Conservation (phyloP, 805 yeast species). For the Candida oleophila region DNA sequence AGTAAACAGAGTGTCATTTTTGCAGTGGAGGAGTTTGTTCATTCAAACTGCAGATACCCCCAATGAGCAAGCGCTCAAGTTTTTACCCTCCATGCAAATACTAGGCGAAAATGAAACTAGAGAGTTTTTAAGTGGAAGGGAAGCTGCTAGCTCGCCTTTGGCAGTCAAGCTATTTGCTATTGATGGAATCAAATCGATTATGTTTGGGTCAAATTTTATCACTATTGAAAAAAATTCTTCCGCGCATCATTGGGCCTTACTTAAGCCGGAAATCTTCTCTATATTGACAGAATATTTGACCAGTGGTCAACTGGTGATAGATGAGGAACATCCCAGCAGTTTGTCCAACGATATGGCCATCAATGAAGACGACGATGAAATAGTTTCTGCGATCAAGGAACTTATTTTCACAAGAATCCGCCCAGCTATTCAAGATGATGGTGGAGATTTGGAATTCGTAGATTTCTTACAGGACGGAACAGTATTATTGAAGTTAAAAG, state of each 20-base stretch:
- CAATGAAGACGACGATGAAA: constrained; percentile 64
- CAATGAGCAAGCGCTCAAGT: constrained; percentile 81
- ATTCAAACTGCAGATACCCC: constrained; percentile 87
- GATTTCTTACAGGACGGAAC: constrained; percentile 55
- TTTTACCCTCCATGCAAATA: constrained; percentile 71
- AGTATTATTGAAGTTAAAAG: constrained; percentile 58
- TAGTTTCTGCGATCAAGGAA: constrained; percentile 66
- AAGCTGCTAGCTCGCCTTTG: constrained; percentile 71
- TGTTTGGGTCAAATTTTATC: constrained; percentile 82
- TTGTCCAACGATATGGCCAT: constrained; percentile 41
- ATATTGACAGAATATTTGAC: constrained; percentile 55
- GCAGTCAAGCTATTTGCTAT: constrained; percentile 72
- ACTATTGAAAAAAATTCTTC: constrained; percentile 65
- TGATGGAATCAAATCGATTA: constrained; percentile 72
- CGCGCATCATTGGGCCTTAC: constrained; percentile 55
- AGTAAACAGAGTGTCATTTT: neutral
- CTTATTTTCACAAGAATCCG: constrained; percentile 66
- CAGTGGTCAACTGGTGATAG: constrained; percentile 56
- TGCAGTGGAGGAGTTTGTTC: constrained; percentile 36
- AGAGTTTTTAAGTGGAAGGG: constrained; percentile 74
- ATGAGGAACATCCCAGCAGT: constrained; percentile 17
- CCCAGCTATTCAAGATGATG: constrained; percentile 75
- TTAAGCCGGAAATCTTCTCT: constrained; percentile 67
- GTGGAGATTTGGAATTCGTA: constrained; percentile 72
- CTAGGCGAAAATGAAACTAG: constrained; percentile 63